Evolutionary conservation across 2,329 filamentous ascomycete genomes (phyloP).

Genomic region (Venturia asperata): DNA sequence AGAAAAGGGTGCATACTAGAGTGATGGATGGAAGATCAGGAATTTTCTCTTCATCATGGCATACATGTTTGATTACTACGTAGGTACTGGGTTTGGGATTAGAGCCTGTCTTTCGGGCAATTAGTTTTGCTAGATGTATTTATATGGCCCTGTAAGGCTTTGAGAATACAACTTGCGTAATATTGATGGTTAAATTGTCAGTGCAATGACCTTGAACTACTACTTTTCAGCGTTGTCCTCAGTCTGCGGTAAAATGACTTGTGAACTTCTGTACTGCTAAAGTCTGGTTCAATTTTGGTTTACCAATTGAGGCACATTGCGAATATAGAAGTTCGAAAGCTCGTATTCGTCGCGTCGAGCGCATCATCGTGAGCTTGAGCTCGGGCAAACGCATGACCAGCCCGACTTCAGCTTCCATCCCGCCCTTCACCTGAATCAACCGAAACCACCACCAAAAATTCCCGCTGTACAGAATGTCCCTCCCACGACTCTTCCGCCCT

Average conservation of each 20-base stretch:
- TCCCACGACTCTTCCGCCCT: constrained; percentile 9
- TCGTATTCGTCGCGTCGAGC: constrained; percentile 1
- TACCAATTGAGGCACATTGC: neutral
- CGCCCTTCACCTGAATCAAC: neutral
- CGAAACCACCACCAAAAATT: too few relatives aligned
- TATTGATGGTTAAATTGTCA: neutral
- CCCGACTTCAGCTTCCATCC: neutral
- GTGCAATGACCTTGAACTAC: neutral
- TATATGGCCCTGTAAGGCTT: neutral
- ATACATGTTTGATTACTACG: constrained; percentile 5
- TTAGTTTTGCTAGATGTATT: constrained; percentile 9
- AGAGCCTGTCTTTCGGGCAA: neutral
- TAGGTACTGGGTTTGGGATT: neutral
- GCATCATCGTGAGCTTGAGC: neutral
- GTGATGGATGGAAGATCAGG: constrained; percentile 5
- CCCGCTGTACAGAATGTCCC: neutral
- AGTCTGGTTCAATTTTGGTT: neutral
- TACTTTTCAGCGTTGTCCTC: neutral
- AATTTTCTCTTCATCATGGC: constrained; percentile 4
- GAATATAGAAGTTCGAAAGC: neutral
- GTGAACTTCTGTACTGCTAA: neutral
- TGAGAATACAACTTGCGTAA: neutral
- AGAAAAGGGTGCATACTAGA: constrained; percentile 8
- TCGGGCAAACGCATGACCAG: neutral
- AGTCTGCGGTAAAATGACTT: too few relatives aligned